Evolutionary conservation across 164 flowering plant genomes (phyloP).

Genomic region (Santalum album): DNA sequence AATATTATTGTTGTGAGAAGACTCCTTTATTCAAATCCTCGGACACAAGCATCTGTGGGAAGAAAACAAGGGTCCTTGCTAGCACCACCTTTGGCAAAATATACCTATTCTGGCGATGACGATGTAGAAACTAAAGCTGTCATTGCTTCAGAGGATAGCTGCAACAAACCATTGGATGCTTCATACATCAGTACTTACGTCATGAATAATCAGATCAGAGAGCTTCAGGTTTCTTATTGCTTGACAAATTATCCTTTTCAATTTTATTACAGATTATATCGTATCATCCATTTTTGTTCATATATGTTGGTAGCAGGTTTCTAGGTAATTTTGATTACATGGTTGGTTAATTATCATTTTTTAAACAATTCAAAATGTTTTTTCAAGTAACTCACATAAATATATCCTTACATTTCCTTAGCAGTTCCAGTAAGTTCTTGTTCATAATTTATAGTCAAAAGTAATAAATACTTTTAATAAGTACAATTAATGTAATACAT

Average conservation of each 20-base stretch:
- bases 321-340: background rate
- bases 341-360: too few species aligned
- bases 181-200: slow-evolving; percentile 31
- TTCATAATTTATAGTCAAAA: too few species aligned
- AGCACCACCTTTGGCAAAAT: slow-evolving; percentile 65
- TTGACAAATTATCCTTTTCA: background rate
- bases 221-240: slow-evolving; percentile 49
- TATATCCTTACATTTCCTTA: too few species aligned
- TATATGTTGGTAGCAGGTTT: background rate
- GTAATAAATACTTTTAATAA: too few species aligned
- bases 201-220: slow-evolving; percentile 45
- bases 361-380: too few species aligned
- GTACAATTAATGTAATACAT: too few species aligned
- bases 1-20: slow-evolving; percentile 43
- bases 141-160: slow-evolving; percentile 14
- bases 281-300: background rate
- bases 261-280: background rate
- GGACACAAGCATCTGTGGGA: slow-evolving; percentile 20
- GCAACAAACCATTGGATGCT: slow-evolving; percentile 14
- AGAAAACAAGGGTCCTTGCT: slow-evolving; percentile 33
- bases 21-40: slow-evolving; percentile 14
- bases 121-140: slow-evolving; percentile 19
- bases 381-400: too few species aligned
- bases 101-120: slow-evolving; percentile 35
- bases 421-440: too few species aligned